Conservation (phyloP, 179 eudicot genomes). For the Beta macrorhiza region DNA sequence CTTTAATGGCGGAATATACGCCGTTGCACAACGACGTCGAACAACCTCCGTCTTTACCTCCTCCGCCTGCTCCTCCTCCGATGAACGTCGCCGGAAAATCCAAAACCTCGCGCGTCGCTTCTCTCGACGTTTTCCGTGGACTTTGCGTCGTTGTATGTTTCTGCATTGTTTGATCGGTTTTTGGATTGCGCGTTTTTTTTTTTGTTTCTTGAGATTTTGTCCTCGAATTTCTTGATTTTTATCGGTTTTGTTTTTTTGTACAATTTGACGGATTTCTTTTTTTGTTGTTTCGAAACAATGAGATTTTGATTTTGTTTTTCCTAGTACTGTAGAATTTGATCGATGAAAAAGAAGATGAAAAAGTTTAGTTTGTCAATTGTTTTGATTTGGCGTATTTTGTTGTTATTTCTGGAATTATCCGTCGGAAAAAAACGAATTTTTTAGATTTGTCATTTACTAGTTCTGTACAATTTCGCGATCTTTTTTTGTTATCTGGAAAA, state of each 20-base stretch:
- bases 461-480: not conserved
- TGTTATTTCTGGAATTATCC: constrained; percentile 7
- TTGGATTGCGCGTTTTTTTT: too few species aligned
- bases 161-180: not conserved
- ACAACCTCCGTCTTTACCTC: constrained; percentile 7
- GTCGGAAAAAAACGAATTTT: not conserved
- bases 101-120: constrained; percentile 52
- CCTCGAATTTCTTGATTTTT: not conserved
- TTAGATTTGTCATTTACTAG: not conserved
- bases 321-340: not conserved
- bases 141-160: constrained; percentile 61
- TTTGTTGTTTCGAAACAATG: not conserved
- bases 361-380: too few species aligned
- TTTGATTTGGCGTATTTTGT: not conserved
- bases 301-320: not conserved
- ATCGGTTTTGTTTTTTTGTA: not conserved
- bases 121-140: constrained; percentile 82
- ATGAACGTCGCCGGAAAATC: constrained; percentile 33
- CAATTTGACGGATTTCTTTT: not conserved
- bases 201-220: too few species aligned
- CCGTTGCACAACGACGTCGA: constrained; percentile 30
- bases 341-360: not conserved
- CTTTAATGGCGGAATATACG: constrained; percentile 33
- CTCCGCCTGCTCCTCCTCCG: constrained; percentile 25
- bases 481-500: not conserved